A percentile compares a stretch with the other conserved stretches of the same genome.
phyloP scores from a whole-genome alignment of 164 flowering plant species.

The Houttuynia cordata region DNA sequence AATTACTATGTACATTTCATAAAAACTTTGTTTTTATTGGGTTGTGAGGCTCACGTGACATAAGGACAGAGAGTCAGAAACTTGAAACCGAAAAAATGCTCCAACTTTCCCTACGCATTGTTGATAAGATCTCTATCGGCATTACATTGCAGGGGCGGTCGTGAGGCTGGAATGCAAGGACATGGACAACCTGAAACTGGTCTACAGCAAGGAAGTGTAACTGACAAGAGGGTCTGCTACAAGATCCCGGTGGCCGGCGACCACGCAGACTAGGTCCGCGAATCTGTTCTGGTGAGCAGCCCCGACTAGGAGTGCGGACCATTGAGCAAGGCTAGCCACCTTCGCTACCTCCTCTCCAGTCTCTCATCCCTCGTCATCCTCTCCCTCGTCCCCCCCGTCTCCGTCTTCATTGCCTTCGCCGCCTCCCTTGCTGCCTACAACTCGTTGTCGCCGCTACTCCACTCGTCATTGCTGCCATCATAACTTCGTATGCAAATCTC shows the following conservation, averaged over 20 bases:
- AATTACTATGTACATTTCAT: too few species aligned
- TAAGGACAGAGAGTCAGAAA: too few species aligned
- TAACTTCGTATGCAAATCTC: too few species aligned
- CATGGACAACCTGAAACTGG: background rate
- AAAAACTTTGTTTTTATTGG: too few species aligned
- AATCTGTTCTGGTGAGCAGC: background rate
- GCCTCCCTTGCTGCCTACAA: slow-evolving; percentile 54
- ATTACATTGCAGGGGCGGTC: background rate
- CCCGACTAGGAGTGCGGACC: background rate
- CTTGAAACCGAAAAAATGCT: too few species aligned
- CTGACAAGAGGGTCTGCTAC: slow-evolving; percentile 2
- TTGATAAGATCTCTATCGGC: background rate
- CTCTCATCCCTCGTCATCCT: slow-evolving; percentile 69
- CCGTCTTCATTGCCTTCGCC: slow-evolving; percentile 58
- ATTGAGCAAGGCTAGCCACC: slow-evolving; percentile 25
- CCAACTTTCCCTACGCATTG: too few species aligned
- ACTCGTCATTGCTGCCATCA: slow-evolving; percentile 72
- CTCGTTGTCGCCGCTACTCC: slow-evolving; percentile 38
- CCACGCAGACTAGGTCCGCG: background rate
- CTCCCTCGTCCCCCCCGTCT: slow-evolving; percentile 76
- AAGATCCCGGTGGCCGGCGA: background rate
- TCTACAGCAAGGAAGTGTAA: background rate
- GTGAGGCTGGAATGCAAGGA: slow-evolving; percentile 1
- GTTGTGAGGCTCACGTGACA: too few species aligned
- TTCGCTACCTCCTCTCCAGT: slow-evolving; percentile 63